phyloP scores from a whole-genome alignment of 768 basidiomycete species.

The Naematelia aurantialba region DNA sequence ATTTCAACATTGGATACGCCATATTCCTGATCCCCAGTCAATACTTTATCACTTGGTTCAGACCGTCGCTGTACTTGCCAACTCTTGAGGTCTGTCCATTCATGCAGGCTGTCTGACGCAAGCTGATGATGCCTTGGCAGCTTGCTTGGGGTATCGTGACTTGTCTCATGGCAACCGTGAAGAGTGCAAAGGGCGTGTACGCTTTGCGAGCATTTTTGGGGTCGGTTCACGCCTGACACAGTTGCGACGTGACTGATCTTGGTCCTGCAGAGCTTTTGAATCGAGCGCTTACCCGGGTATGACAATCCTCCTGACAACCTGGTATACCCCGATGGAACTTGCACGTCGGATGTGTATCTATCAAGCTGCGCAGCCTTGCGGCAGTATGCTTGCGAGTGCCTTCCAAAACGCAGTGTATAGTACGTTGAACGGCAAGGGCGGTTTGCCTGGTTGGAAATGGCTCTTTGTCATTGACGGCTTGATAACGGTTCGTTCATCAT shows the following conservation, averaged over 20 bases:
- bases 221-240: constrained; percentile 37
- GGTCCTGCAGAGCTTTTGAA: constrained; percentile 26
- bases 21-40: constrained; percentile 16
- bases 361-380: constrained; percentile 7
- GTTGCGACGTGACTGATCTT: constrained; percentile 21
- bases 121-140: too few relatives aligned
- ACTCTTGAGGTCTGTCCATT: constrained; percentile 15
- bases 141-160: constrained; percentile 28
- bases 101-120: background rate
- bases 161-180: constrained; percentile 18
- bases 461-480: constrained; percentile 13
- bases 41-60: constrained; percentile 34
- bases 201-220: constrained; percentile 39
- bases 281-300: constrained; percentile 13
- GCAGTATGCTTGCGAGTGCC: constrained; percentile 14
- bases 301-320: background rate
- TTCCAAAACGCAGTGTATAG: constrained; percentile 24
- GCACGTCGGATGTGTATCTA: constrained; percentile 1
- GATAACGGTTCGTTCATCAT: background rate
- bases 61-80: constrained; percentile 27
- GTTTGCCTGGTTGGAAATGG: constrained; percentile 33
- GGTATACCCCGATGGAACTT: constrained; percentile 43
- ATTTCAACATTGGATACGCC: constrained; percentile 21
- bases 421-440: constrained; percentile 19
- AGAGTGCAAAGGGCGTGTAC: constrained; percentile 29